Percentiles rank a stretch among this genome's conserved stretches.
Evolutionary conservation across 148 eudicot genomes (phyloP).

Genomic region (Rhododendron ferrugineum): DNA sequence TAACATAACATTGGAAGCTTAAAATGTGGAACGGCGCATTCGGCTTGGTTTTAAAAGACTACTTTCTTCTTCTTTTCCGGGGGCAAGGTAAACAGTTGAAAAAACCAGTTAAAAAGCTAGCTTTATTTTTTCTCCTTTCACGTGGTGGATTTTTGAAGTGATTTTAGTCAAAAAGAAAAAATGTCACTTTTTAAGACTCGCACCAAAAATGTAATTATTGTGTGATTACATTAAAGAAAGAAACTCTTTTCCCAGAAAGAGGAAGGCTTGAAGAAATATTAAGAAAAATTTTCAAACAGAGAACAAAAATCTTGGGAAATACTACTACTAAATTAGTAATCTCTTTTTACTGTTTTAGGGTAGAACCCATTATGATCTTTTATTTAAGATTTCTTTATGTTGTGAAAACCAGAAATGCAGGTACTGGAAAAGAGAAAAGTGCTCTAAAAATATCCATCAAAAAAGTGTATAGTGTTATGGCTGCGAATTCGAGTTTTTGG

Average conservation of each 20-base stretch:
- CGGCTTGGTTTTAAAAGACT: background rate
- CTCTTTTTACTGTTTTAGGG: background rate
- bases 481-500: no score
- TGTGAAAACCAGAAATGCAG: background rate
- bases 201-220: background rate
- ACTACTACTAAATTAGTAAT: background rate
- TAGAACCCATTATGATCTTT: background rate
- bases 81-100: no score
- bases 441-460: background rate
- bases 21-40: background rate
- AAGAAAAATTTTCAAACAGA: background rate
- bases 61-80: background rate
- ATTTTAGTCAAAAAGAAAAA: background rate
- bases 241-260: background rate
- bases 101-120: background rate
- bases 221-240: background rate
- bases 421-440: background rate
- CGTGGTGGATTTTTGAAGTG: background rate
- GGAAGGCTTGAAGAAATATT: background rate
- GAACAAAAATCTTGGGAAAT: background rate
- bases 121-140: background rate
- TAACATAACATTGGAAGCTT: background rate
- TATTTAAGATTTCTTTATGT: background rate
- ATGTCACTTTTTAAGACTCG: background rate
- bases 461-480: no score